Conservation (phyloP, 2,329 filamentous ascomycete genomes). For the Nannizziopsis barbatae region DNA sequence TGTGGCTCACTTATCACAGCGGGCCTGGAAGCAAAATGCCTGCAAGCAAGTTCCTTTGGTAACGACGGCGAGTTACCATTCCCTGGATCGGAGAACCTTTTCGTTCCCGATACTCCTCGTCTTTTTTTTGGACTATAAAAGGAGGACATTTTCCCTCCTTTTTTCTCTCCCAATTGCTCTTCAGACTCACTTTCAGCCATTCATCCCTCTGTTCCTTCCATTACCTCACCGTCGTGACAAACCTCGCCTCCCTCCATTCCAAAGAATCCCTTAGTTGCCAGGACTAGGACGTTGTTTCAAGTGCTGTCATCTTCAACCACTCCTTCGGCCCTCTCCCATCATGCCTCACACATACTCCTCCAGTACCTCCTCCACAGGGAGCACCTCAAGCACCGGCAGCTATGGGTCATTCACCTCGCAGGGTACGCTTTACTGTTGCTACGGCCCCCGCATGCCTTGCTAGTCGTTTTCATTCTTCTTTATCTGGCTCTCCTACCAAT, state of each 20-base stretch:
- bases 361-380: conserved; percentile 1
- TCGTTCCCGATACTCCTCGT: neutral
- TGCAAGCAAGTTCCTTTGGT: neutral
- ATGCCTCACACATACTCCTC: conserved; percentile 18
- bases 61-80: conserved; percentile 3
- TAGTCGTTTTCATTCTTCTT: neutral
- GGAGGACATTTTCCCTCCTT: conserved; percentile 5
- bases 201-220: neutral
- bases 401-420: conserved; percentile 6
- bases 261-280: neutral
- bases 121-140: conserved; percentile 6
- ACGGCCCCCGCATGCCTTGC: neutral
- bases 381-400: conserved; percentile 1
- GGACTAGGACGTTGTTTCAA: neutral
- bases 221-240: neutral
- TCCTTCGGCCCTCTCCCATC: conserved; percentile 4
- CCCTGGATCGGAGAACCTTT: conserved; percentile 1
- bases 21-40: conserved; percentile 4
- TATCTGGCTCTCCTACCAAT: too few relatives aligned
- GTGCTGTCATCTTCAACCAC: neutral
- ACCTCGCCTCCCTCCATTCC: neutral
- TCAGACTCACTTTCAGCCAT: neutral
- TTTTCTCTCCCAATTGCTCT: neutral
- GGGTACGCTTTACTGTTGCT: conserved; percentile 7
- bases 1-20: neutral